These are phyloP conservation scores for Halophytophthora polymorphica DNA, from an alignment of 352 stramenopile species.

Conservation along the genomic window DNA sequence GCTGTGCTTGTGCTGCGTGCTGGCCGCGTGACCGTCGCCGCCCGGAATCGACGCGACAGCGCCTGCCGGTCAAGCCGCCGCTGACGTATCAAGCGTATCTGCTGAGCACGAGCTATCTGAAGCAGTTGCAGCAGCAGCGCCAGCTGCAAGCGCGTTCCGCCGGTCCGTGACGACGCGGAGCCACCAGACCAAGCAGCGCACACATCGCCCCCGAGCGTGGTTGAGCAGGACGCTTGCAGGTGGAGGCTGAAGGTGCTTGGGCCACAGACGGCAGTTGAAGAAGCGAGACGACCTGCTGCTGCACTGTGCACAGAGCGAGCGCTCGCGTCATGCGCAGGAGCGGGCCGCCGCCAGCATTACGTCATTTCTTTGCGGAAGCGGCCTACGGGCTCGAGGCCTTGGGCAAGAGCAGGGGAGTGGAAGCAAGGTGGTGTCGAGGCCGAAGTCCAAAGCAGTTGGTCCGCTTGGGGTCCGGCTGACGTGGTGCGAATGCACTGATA, in stretches of 20 bases:
- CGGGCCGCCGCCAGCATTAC: no score
- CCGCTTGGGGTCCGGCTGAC: background rate
- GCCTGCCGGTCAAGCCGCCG: conserved; percentile 12
- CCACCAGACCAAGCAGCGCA: background rate
- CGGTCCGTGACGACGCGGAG: conserved; percentile 3
- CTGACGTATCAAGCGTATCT: conserved; percentile 47
- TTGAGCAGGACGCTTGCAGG: no score
- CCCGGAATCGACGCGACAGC: conserved; percentile 17
- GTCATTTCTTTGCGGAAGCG: no score
- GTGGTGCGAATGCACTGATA: conserved; percentile 1
- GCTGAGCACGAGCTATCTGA: conserved; percentile 51
- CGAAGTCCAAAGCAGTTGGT: background rate
- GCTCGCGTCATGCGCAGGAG: no score
- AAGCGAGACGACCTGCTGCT: no score
- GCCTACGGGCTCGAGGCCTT: no score
- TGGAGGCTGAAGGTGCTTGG: no score
- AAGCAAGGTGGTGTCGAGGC: no score
- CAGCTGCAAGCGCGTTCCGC: conserved; percentile 5
- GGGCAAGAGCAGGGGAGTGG: no score
- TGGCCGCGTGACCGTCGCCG: background rate
- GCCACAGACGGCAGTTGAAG: no score
- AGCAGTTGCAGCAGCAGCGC: conserved; percentile 28
- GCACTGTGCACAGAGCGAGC: no score
- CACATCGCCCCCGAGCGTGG: background rate
- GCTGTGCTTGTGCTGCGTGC: background rate